Base-by-base conservation (phyloP, 1,284 basidiomycete genomes). In the Peniophora sp. region DNA sequence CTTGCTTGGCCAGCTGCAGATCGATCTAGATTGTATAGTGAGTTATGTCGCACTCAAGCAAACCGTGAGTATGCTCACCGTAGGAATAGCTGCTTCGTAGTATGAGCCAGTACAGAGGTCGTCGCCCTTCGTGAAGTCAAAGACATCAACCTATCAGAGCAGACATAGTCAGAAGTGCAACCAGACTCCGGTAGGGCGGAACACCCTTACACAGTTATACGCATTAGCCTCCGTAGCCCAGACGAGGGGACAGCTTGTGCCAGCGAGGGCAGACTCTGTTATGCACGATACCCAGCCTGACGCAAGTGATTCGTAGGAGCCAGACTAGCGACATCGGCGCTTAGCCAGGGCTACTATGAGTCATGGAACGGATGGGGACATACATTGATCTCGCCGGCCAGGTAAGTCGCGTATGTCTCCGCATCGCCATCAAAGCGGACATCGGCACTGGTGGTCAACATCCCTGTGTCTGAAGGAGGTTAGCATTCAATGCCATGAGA, bases 141-240 rank as follows among this genome's bases (percentile, higher is more conserved):
- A 78, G 8, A 80, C 77, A 48, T 65, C 66, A 14, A 74, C 72
- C 77, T 79, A 52, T n/a, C n/a, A n/a, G n/a, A n/a, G n/a, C n/a
- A n/a, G n/a, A n/a, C n/a, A n/a, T n/a, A n/a, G n/a, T n/a, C n/a
- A n/a, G n/a, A n/a, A n/a, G n/a, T n/a, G n/a, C n/a, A n/a, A n/a
- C n/a, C n/a, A n/a, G n/a, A n/a, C n/a, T n/a, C n/a, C n/a, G n/a
- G n/a, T n/a, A n/a, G n/a, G n/a, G n/a, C n/a, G n/a, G n/a, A n/a
- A n/a, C n/a, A n/a, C n/a, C n/a, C 74, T 53, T 53, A 78, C 77
- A 57, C 78, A 81, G 55, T 75, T 73, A 52, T 72, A 72, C 2
- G 67, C 61, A 55, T 81, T 81, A 1, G 74, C 63, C 49, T 81
- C 77, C 50, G 62, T 50, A 6, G 76, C 75, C 77, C 78, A 79